Percentiles rank a stretch among this genome's conserved stretches.
Conservation (phyloP, 257 asterid genomes). For the Cruciata laevipes region DNA sequence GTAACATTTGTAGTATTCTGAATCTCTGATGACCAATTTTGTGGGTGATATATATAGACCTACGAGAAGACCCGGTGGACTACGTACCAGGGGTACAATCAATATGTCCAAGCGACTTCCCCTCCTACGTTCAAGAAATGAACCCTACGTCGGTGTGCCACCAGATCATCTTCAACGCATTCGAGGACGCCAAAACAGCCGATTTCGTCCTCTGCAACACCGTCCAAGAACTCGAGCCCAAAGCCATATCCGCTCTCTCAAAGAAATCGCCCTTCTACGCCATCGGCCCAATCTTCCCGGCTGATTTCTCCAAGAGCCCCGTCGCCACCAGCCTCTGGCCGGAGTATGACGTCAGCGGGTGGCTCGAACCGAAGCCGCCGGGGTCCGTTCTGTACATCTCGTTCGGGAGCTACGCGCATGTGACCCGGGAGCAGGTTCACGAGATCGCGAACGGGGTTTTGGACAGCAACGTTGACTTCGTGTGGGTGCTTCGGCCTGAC, state of each 20-base stretch:
- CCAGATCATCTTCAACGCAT: conserved; percentile 33
- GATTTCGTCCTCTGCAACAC: conserved; percentile 43
- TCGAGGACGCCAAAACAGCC: conserved; percentile 28
- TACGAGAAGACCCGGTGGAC: conserved; percentile 27
- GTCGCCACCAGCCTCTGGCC: conserved; percentile 44
- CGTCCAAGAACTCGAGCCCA: conserved; percentile 30
- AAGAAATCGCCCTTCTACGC: conserved; percentile 19
- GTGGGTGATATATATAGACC: conserved; percentile 11
- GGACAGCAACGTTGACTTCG: conserved; percentile 26
- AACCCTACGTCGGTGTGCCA: conserved; percentile 25
- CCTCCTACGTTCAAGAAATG: conserved; percentile 29
- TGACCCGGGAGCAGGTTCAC: conserved; percentile 19
- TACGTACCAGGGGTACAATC: conserved; percentile 40
- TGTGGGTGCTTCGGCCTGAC: conserved; percentile 43
- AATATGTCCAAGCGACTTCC: conserved; percentile 29
- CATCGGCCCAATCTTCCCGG: conserved; percentile 34
- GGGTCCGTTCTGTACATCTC: conserved; percentile 41
- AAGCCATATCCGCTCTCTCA: conserved; percentile 24
- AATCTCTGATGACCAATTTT: neutral
- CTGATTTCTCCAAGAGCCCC: conserved; percentile 17
- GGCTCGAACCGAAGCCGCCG: conserved; percentile 29
- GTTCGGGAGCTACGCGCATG: conserved; percentile 45
- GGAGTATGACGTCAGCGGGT: conserved; percentile 33
- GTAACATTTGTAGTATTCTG: too few relatives aligned
- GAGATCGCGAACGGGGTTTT: conserved; percentile 36